Conservation (phyloP, 176 grass and related monocot genomes). For the Thalia dealbata region DNA sequence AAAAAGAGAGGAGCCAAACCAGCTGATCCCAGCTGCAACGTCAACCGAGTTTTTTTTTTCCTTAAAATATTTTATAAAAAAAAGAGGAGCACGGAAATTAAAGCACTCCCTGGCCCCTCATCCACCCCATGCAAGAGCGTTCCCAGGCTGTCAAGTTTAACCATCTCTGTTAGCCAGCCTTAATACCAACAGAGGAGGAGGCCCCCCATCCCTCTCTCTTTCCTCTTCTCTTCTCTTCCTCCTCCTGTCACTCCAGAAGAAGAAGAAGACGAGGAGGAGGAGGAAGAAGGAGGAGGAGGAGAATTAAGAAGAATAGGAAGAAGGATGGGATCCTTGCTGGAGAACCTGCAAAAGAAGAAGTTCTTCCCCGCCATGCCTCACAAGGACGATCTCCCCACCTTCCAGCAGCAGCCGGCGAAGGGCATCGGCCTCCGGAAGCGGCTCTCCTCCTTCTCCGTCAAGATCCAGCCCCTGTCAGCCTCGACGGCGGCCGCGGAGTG, state of each 20-base stretch:
- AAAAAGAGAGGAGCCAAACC: too few relatives aligned
- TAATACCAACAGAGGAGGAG: neutral
- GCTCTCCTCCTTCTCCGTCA: conserved; percentile 81
- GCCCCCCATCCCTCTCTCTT: too few relatives aligned
- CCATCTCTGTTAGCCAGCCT: too few relatives aligned
- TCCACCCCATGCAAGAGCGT: conserved; percentile 24
- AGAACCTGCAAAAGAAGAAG: conserved; percentile 74
- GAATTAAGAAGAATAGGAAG: neutral
- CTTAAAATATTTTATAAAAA: too few relatives aligned
- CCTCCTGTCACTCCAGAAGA: neutral
- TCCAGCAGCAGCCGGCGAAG: conserved; percentile 23
- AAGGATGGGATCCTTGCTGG: conserved; percentile 66
- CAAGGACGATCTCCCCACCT: conserved; percentile 80
- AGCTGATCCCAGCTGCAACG: neutral
- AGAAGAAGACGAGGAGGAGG: neutral
- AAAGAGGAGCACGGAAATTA: neutral
- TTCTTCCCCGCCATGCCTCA: conserved; percentile 60
- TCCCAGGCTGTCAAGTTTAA: conserved; percentile 34
- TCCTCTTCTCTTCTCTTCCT: neutral
- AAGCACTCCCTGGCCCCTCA: conserved; percentile 23
- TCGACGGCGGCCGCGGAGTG: conserved; percentile 32
- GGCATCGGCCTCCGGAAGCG: conserved; percentile 61
- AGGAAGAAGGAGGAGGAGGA: conserved; percentile 7
- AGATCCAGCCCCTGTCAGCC: conserved; percentile 78
- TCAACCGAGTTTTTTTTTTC: too few relatives aligned